These are phyloP conservation scores for Trypanosoma theileri DNA, from an alignment of 208 protist species.

Conservation along the genomic window DNA sequence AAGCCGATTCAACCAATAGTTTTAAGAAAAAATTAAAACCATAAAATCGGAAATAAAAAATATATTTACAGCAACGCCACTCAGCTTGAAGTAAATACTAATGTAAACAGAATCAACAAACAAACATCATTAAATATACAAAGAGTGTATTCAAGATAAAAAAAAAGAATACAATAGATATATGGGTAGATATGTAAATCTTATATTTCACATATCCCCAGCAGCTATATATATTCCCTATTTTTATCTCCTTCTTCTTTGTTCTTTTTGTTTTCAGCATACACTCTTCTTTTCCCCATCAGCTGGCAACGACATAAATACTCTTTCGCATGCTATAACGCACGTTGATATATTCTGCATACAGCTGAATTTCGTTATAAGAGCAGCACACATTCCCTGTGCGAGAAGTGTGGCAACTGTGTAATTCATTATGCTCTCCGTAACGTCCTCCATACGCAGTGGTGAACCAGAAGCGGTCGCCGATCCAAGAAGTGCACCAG, in stretches of 20 bases:
- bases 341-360: conserved; percentile 89
- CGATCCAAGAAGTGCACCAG: conserved; percentile 31
- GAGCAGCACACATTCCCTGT: conserved; percentile 38
- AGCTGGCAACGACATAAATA: conserved; percentile 35
- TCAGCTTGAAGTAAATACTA: no score
- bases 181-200: no score
- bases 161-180: no score
- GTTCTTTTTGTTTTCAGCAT: background rate
- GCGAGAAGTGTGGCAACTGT: conserved; percentile 51
- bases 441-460: conserved; percentile 22
- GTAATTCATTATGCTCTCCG: conserved; percentile 47
- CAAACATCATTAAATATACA: no score
- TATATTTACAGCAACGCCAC: no score
- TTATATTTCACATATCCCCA: no score
- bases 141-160: no score
- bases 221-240: no score
- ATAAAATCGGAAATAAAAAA: no score
- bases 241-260: background rate
- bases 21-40: background rate
- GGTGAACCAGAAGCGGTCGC: conserved; percentile 25
- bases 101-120: no score
- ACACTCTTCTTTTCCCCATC: background rate
- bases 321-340: conserved; percentile 84
- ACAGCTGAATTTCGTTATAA: conserved; percentile 49
- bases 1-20: background rate